Evolutionary conservation across 2,329 filamentous ascomycete species (phyloP), one percentile per base, ranked within the genome.

Genomic region (Xylariaceae sp.): DNA sequence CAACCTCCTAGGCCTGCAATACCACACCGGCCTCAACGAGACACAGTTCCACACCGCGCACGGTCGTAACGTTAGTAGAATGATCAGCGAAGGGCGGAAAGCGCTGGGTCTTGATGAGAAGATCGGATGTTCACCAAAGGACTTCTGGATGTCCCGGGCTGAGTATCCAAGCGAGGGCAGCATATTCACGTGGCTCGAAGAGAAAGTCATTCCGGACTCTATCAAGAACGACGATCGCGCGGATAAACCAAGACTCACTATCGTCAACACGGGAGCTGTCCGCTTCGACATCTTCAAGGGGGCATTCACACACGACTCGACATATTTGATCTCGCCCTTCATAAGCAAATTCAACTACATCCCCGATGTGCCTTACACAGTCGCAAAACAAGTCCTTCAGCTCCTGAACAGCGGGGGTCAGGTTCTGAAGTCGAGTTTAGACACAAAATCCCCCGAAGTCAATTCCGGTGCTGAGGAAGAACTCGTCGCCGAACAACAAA

Each of bases 251-350:
- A 80, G 83, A 6, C 73, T 97, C 11, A 84, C 87, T 31, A 82
- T 97, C 46, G 78, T 89, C 50, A 99, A 99, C 71, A 96, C 90
- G 0, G 94, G 94, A 22, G 89, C 89, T 3, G 84, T 99, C 59
- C 88, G 94, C 42, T 99, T 97, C 69, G 94, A 99, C 69, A 89
- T 99, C 55, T 96, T 97, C 77, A 84, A 93, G 68, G 94, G 94
- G 0, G 77, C 86, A 0, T 97, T 97, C 66, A 97, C 94, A 0
- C 83, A 84, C 38, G 94, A 99, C 67, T 87, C 86, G 4, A 90
- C 88, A 0, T 97, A 84, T 66, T 86, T 93, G 38, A 80, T 97
- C 28, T 95, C 89, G 9, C 94, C 94, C 0, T 99, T 99, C 67
- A 84, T 83, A 2, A 96, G 87, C 69, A 82, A 81, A 1, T 88